Base-by-base conservation (phyloP, 2,329 filamentous ascomycete genomes). In the Hortaea sp. region DNA sequence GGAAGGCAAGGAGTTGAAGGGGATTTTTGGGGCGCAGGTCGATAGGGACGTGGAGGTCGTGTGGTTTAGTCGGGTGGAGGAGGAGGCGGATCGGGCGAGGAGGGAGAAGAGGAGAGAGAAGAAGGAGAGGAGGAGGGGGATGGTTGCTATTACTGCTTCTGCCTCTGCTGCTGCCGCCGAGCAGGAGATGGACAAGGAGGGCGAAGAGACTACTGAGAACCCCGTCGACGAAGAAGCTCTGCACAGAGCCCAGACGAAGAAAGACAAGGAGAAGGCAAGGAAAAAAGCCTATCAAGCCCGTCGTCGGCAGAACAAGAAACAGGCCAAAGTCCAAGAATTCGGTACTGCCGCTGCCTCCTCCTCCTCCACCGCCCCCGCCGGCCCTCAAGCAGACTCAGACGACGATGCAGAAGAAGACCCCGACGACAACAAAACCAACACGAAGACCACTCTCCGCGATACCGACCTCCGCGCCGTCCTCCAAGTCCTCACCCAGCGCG, bases 211-310 rank as follows among this genome's bases (percentile, higher is more conserved):
- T 4, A 27, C 13, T 30, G 43, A 40, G 4, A 28, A 41, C 7
- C n/a, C 12, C 7, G 43, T 40, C n/a, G 43, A 46, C 12, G 42
- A 13, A 10, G 29, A 38, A 29, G 32, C 9, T 9, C 43, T 4
- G 34, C 39, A 37, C n/a, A 7, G 10, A 11, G 32, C 7, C 27
- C 4, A 46, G 20, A 29, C 38, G 40, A 43, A 43, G 43, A 49
- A 20, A 32, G 44, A 32, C 35, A 49, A 46, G 44, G 27, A 34
- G 32, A 39, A 34, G 44, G 47, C 13, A 13, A 49, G 46, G 44
- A 42, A 40, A 31, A 49, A 44, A 35, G 44, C 43, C 5, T 12
- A 41, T 4, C 7, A 29, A 10, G 42, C 20, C 12, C 42, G 46
- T 7, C 40, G 29, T 13, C 10, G 20, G 5, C 20, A 20, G 20